Conservation (phyloP, 768 basidiomycete species). For the Trametes elegans region DNA sequence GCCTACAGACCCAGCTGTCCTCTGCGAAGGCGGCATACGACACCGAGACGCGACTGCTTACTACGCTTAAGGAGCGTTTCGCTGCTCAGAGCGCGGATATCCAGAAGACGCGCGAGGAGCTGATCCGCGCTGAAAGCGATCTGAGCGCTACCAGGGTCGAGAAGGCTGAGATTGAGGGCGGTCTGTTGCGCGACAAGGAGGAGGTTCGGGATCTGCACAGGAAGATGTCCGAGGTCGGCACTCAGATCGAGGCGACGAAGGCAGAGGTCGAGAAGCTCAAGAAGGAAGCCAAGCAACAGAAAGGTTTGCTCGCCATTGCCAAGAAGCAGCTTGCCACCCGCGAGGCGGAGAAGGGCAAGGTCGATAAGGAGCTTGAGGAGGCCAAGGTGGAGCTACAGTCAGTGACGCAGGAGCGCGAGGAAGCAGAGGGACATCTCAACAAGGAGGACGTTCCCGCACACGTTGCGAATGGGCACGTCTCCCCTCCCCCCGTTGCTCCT, state of each 20-base stretch:
- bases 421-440: constrained; percentile 50
- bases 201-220: constrained; percentile 84
- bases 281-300: constrained; percentile 96
- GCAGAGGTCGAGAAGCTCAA: constrained; percentile 80
- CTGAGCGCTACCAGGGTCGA: constrained; percentile 85
- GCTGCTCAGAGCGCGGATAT: constrained; percentile 68
- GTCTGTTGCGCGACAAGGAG: constrained; percentile 89
- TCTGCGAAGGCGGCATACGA: constrained; percentile 85
- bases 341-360: constrained; percentile 72
- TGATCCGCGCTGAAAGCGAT: constrained; percentile 91
- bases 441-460: constrained; percentile 25
- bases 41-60: constrained; percentile 71
- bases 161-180: constrained; percentile 88
- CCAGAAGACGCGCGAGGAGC: constrained; percentile 65
- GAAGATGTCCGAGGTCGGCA: constrained; percentile 76
- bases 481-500: constrained; percentile 20
- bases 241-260: constrained; percentile 69
- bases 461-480: constrained; percentile 23
- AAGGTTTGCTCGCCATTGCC: constrained; percentile 90
- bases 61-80: constrained; percentile 66
- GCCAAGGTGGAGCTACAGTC: constrained; percentile 52
- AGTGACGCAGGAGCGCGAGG: constrained; percentile 53
- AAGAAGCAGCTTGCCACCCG: constrained; percentile 89
- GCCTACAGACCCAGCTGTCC: constrained; percentile 80
- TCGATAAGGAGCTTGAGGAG: constrained; percentile 70